Conservation (phyloP, 108 stramenopile species). For the Parmales sp. region DNA sequence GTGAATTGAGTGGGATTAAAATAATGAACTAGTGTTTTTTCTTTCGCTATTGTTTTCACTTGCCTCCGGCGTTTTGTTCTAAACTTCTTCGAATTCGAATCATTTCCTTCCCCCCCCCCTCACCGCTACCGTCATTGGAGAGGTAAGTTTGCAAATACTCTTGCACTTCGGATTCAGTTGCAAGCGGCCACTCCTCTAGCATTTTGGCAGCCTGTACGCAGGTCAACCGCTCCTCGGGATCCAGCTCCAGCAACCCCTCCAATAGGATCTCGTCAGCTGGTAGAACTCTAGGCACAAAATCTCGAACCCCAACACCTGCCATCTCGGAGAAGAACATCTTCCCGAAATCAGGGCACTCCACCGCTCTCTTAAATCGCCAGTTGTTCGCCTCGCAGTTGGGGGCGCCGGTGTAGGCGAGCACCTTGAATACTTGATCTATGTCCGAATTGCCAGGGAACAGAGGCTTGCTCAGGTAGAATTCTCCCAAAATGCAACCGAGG, state of each 20-base stretch:
- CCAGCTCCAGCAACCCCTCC: not conserved
- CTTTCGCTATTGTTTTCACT: too few species aligned
- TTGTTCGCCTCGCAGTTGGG: slow-evolving; percentile 14
- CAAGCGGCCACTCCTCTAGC: too few species aligned
- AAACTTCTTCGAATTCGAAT: too few species aligned
- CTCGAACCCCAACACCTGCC: not conserved
- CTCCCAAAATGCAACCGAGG: slow-evolving; percentile 93
- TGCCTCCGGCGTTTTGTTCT: too few species aligned
- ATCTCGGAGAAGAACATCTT: not conserved
- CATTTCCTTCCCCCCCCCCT: too few species aligned
- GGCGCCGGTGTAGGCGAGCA: slow-evolving; percentile 20
- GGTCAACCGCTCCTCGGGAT: not conserved
- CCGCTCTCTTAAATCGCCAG: not conserved
- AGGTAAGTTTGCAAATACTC: too few species aligned
- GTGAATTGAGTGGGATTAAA: too few species aligned
- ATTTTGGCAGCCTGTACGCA: too few species aligned
- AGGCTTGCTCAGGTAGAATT: slow-evolving; percentile 28
- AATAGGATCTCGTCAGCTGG: not conserved
- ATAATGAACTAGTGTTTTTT: too few species aligned
- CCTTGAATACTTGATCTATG: slow-evolving; percentile 20
- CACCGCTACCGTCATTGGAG: too few species aligned
- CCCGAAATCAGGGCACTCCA: not conserved
- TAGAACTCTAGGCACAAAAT: too few species aligned
- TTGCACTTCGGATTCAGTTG: too few species aligned
- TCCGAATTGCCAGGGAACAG: slow-evolving; percentile 27